phyloP scores from a whole-genome alignment of 192 early-diverging fungal genomes.

The Oehlia diaphana region DNA sequence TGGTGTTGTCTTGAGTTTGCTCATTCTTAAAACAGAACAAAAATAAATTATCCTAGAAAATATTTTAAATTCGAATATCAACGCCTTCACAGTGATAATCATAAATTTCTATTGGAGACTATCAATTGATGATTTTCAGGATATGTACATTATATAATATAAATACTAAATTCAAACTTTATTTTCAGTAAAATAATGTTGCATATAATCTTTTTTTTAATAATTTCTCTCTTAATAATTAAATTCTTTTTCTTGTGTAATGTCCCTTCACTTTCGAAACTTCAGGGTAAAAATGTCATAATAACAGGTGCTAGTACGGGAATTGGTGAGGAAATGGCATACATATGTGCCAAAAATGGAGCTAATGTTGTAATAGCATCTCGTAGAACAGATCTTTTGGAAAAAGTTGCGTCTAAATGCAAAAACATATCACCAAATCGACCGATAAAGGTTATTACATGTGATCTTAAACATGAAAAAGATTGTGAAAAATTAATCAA shows the following conservation, averaged over 20 bases:
- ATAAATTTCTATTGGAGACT: no score
- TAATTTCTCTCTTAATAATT: neutral
- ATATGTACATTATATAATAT: no score
- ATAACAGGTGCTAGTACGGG: constrained; percentile 9
- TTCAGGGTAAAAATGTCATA: constrained; percentile 13
- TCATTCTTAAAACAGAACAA: neutral
- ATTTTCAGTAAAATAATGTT: neutral
- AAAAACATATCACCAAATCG: neutral
- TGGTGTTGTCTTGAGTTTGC: constrained; percentile 40
- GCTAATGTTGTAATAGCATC: constrained; percentile 10
- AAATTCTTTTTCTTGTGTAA: neutral
- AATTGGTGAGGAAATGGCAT: constrained; percentile 14
- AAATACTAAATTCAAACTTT: no score
- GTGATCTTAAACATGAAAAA: constrained; percentile 6
- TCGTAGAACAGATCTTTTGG: constrained; percentile 4
- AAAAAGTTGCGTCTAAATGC: constrained; percentile 1
- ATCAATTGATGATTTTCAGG: no score
- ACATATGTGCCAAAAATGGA: neutral
- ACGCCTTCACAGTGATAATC: no score
- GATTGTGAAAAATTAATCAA: neutral
- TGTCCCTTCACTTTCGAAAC: neutral
- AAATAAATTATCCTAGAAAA: no score
- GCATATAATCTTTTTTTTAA: neutral
- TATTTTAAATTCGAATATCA: no score
- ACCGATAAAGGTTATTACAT: neutral